Base-by-base conservation (phyloP, 1,284 basidiomycete species). In the Austroboletus novae-zelandiae region DNA sequence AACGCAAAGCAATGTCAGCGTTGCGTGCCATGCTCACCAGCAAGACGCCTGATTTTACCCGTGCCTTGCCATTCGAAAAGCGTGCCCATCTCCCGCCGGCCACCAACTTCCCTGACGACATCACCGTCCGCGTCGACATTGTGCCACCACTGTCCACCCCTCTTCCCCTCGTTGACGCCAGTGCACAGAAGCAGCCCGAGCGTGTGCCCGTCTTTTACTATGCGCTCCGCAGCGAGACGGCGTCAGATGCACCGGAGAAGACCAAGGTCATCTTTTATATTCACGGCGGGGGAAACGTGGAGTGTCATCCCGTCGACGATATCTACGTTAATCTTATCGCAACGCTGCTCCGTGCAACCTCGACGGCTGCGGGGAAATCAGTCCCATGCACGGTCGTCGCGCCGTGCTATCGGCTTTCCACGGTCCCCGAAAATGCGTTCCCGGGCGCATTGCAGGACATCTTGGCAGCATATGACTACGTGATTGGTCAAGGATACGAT, bases 401-500 rank as follows among this genome's bases (percentile, higher is more conserved):
- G 1, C 60, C 64, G 3, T 52, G 55, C 35, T 65, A 62, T 31
- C 55, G 66, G 9, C 54, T 68, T 13, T 55, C 64, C 5, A 59
- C 58, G 2, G 40, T 51, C 32, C 53, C 62, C 0, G 52, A 64
- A 29, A 67, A 67, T 13, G 14, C 50, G 0, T 68, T 68, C 15
- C 64, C 64, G 1, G 65, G 53, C 0, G 61, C 49, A 0, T 36
- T 68, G 2, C 62, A 68, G 40, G 62, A 64, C 42, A 0, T 64
- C 9, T 23, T 58, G 13, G 45, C 31, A 1, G 61, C 61, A 4
- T 68, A 68, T 25, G 60, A 65, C 35, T 30, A 63, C 18, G 34
- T 68, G 9, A 46, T 67, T 25, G 23, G 15, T 2, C 50, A 54
- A 43, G 64, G 62, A 9, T 65, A 63, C 43, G 27, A 42, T 2